phyloP scores from a whole-genome alignment of 306 rosid species.

The Prunus persica region Prunus_persica_NCBIv2 NC_034009.1:9965501-9966000 shows the following conservation, averaged over 20 bases:
- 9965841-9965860: neutral
- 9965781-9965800: neutral
- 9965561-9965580: constrained; percentile 2
- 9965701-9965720: constrained; percentile 3
- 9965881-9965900: neutral
- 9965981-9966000: neutral
- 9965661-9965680: constrained; percentile 73
- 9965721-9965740: neutral
- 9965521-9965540: constrained; percentile 8
- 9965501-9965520: constrained; percentile 11
- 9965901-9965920: neutral
- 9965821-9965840: neutral
- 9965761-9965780: too few species aligned
- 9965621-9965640: constrained; percentile 68
- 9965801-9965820: too few species aligned
- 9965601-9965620: constrained; percentile 71
- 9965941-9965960: neutral
- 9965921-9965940: neutral
- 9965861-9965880: neutral
- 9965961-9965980: neutral
- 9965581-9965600: constrained; percentile 4
- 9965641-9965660: constrained; percentile 69
- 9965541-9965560: constrained; percentile 17
- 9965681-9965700: constrained; percentile 80
- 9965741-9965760: neutral